These are phyloP conservation scores for Aspergillus cejpii DNA, from an alignment of 2,329 filamentous ascomycete species.

Conservation along the genomic window DNA sequence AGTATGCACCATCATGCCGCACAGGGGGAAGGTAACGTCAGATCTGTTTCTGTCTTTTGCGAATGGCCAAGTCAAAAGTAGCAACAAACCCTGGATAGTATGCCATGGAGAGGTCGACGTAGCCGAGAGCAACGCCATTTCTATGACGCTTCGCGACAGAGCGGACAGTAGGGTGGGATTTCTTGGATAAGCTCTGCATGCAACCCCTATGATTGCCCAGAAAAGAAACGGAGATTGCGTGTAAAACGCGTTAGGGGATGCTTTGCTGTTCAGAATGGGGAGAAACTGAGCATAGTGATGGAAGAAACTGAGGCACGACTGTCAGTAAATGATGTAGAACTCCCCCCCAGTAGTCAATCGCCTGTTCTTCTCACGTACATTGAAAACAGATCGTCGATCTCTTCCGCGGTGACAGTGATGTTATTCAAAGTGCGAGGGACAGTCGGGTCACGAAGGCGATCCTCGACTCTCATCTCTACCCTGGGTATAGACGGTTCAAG, in stretches of 20 bases:
- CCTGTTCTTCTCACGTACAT: constrained; percentile 20
- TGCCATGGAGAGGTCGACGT: constrained; percentile 28
- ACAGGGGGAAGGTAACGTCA: constrained; percentile 34
- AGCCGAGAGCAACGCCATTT: constrained; percentile 35
- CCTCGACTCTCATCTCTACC: constrained; percentile 9
- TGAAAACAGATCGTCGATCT: constrained; percentile 37
- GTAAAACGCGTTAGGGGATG: constrained; percentile 66
- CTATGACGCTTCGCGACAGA: constrained; percentile 29
- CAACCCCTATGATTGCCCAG: constrained; percentile 57
- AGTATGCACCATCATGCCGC: constrained; percentile 36
- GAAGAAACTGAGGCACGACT: constrained; percentile 29
- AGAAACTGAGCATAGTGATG: constrained; percentile 34
- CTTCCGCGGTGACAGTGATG: constrained; percentile 24
- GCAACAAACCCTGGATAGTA: constrained; percentile 34
- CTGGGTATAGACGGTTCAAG: constrained; percentile 11
- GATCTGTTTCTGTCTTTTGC: constrained; percentile 29
- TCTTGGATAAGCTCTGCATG: constrained; percentile 32
- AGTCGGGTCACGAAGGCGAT: constrained; percentile 17
- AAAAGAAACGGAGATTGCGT: constrained; percentile 74
- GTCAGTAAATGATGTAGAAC: not conserved
- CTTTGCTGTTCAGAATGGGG: constrained; percentile 40
- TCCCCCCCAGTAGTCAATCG: not conserved
- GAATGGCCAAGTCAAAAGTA: constrained; percentile 39
- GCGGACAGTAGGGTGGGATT: constrained; percentile 37
- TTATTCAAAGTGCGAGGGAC: constrained; percentile 28